phyloP scores from a whole-genome alignment of 441 rosid genomes.

The Bocquillonia castaneifolia region DNA sequence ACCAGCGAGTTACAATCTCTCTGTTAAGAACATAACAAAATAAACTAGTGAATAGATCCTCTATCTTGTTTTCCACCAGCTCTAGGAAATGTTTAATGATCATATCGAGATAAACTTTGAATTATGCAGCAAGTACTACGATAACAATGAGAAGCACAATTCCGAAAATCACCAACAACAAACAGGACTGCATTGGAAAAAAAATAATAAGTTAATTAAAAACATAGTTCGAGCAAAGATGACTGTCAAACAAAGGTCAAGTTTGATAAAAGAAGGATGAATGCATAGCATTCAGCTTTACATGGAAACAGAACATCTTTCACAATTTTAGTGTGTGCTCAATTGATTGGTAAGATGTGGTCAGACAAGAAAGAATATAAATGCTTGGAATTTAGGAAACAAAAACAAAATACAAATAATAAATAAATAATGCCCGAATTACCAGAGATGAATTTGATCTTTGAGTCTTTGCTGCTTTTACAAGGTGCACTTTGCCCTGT shows the following conservation, averaged over 20 bases:
- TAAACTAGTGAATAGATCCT: constrained; percentile 9
- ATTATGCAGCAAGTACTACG: constrained; percentile 63
- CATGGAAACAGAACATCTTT: not conserved
- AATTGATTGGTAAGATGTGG: not conserved
- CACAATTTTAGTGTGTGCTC: not conserved
- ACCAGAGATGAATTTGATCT: constrained; percentile 94
- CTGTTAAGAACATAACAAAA: constrained; percentile 13
- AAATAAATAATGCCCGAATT: constrained; percentile 13
- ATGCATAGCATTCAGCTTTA: not conserved
- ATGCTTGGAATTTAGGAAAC: not conserved
- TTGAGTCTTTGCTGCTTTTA: constrained; percentile 59
- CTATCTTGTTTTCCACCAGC: constrained; percentile 18
- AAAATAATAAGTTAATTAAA: not conserved
- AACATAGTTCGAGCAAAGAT: not conserved
- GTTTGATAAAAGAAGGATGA: not conserved
- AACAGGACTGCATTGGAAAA: constrained; percentile 53
- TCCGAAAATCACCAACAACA: constrained; percentile 90
- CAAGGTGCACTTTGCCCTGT: constrained; percentile 56
- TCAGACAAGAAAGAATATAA: not conserved
- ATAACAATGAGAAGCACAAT: constrained; percentile 79
- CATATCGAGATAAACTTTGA: constrained; percentile 3
- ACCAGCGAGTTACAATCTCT: constrained; percentile 16
- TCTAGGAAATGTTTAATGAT: not conserved
- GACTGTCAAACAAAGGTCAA: not conserved
- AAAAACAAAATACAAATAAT: not conserved